These are phyloP conservation scores for Penicillium turbatum DNA, from an alignment of 495 filamentous ascomycete genomes.

Conservation along the genomic window DNA sequence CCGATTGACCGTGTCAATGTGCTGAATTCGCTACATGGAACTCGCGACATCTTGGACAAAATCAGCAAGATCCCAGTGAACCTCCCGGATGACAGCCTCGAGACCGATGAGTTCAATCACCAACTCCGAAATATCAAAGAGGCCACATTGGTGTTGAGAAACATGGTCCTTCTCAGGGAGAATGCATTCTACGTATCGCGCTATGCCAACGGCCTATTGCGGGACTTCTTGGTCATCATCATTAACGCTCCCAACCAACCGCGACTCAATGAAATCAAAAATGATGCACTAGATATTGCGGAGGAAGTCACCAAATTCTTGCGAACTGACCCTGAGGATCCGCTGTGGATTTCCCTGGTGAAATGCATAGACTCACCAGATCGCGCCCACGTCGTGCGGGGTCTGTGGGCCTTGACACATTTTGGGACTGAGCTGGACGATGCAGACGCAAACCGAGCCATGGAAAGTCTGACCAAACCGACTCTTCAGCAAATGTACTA, in stretches of 20 bases:
- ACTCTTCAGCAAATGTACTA: conserved; percentile 67
- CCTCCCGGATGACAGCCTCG: conserved; percentile 62
- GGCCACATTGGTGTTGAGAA: conserved; percentile 81
- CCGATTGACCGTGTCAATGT: conserved; percentile 63
- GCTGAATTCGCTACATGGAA: conserved; percentile 60
- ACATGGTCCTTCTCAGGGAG: conserved; percentile 86
- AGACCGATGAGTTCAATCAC: conserved; percentile 67
- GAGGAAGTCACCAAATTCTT: conserved; percentile 85
- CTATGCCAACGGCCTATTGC: conserved; percentile 58
- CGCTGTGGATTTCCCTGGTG: conserved; percentile 73
- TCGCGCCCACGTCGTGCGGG: conserved; percentile 77
- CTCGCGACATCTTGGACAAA: conserved; percentile 65
- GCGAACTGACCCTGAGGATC: conserved; percentile 62
- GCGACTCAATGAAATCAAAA: conserved; percentile 79
- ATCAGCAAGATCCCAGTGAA: conserved; percentile 56
- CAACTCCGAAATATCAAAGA: conserved; percentile 73
- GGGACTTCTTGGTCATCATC: conserved; percentile 76
- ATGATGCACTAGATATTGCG: conserved; percentile 87
- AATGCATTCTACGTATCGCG: conserved; percentile 80
- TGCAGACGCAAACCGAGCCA: conserved; percentile 56
- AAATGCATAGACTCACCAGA: conserved; percentile 67
- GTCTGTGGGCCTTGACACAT: conserved; percentile 79
- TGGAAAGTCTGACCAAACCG: conserved; percentile 63
- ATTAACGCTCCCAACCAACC: conserved; percentile 72
- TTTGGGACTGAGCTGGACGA: conserved; percentile 81